Evolutionary conservation across 257 asterid genomes (phyloP), one percentile per base, ranked within the genome.

Genomic region (Solanum arcanum): DNA sequence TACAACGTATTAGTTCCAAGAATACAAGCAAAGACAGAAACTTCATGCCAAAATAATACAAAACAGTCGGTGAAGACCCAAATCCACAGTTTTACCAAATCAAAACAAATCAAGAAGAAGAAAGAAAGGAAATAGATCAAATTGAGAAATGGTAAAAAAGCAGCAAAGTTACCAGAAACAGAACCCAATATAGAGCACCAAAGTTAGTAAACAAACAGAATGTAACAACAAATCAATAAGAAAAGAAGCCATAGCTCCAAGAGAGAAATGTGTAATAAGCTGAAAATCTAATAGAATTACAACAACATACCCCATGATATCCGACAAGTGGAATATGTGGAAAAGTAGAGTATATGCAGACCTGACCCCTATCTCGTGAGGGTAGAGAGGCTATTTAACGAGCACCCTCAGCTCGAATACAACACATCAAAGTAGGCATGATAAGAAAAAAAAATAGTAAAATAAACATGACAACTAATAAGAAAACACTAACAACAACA

Each of bases 121-220:
- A 66, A 12, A 66, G 27, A 66, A 66, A 27, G 6, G 31, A 3
- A 9, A 70, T 70, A 15, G 42, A 7, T 70, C 77, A 70, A 31
- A 70, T 31, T 70, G 44, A 70, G n/a, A 70, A 31, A 70, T 70
- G 44, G 42, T 10, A 3, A 31, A 64, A 64, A 70, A 31, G 7
- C 77, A 70, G 25, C 0, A 70, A 31, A 8, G 21, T 16, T 33
- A 72, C 27, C 46, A 72, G 25, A 72, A 33, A 16, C 4, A 72
- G 44, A 72, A 72, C 78, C 78, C 78, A 15, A 15, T 3, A 77
- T 31, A 52, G 46, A n/a, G 29, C 83, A 93, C 95, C 95, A 90
- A 37, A 35, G 16, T 73, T 56, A 56, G 64, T 56, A 39, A 73
- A 73, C 47, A 35, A 21, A 37, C 49, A 73, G 27, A 73, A 73